A percentile compares a stretch with the other conserved stretches of the same genome.
Evolutionary conservation across 73 alveolate genomes (phyloP).

Genomic region (Paramecium bursaria): DNA sequence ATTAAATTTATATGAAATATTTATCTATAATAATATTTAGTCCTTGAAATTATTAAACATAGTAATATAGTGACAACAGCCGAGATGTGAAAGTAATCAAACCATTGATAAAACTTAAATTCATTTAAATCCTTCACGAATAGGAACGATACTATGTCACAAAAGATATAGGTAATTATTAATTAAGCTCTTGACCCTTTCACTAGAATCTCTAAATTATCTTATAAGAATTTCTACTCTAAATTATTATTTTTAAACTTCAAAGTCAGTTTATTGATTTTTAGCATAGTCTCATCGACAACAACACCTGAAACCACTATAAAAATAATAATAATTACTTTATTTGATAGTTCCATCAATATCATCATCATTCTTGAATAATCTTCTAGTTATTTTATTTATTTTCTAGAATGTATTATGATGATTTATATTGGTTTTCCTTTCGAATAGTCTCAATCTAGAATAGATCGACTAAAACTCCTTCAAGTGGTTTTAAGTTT

Average conservation of each 20-base stretch:
- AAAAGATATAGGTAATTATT: background rate
- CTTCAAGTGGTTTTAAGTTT: background rate
- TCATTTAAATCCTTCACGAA: background rate
- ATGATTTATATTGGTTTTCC: slow-evolving; percentile 5
- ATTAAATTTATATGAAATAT: slow-evolving; percentile 16
- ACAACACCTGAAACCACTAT: slow-evolving; percentile 35
- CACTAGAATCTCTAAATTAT: background rate
- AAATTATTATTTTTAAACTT: background rate
- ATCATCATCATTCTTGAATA: slow-evolving; percentile 40
- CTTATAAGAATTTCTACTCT: slow-evolving; percentile 10
- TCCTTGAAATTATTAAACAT: background rate
- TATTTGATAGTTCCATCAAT: slow-evolving; percentile 31
- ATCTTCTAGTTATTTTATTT: background rate
- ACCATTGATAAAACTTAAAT: background rate
- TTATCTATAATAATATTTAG: background rate
- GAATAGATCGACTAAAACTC: background rate
- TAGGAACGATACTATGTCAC: background rate
- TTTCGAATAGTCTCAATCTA: background rate
- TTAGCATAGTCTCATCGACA: slow-evolving; percentile 10
- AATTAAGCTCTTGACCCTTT: background rate
- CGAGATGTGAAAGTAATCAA: background rate
- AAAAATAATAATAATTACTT: background rate
- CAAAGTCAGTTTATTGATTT: background rate
- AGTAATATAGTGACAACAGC: background rate
- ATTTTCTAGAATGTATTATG: slow-evolving; percentile 21